Conservation (phyloP, 192 early-diverging fungal genomes). For the Geranomyces michiganensis region DNA sequence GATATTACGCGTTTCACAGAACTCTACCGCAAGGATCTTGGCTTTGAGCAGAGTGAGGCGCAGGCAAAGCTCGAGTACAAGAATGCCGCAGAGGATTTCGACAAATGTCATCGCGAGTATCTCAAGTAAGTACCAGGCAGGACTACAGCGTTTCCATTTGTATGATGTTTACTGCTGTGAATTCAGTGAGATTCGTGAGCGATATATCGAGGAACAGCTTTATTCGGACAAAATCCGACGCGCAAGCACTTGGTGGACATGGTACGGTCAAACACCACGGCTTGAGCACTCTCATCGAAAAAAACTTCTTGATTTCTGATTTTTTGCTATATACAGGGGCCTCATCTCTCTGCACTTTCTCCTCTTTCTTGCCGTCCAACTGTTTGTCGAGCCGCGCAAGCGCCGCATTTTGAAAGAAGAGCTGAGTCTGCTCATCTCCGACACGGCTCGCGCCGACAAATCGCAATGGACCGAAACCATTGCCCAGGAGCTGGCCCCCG, state of each 20-base stretch:
- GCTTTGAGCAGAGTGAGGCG: slow-evolving; percentile 46
- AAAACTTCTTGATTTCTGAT: background rate
- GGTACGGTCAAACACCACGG: too few species aligned
- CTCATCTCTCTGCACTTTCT: slow-evolving; percentile 50
- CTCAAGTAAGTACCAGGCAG: slow-evolving; percentile 42
- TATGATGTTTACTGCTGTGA: too few species aligned
- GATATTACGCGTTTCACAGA: slow-evolving; percentile 50
- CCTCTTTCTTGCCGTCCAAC: slow-evolving; percentile 45
- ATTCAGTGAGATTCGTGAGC: slow-evolving; percentile 48
- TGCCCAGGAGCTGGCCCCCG: background rate
- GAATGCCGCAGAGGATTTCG: slow-evolving; percentile 40
- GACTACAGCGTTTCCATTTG: background rate
- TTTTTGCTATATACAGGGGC: slow-evolving; percentile 33
- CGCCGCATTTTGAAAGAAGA: slow-evolving; percentile 33
- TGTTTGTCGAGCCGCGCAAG: slow-evolving; percentile 50
- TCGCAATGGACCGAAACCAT: background rate
- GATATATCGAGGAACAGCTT: slow-evolving; percentile 61
- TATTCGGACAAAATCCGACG: slow-evolving; percentile 55
- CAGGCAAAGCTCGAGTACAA: slow-evolving; percentile 42
- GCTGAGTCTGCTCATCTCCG: slow-evolving; percentile 38
- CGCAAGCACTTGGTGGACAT: slow-evolving; percentile 51
- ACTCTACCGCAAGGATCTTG: slow-evolving; percentile 44
- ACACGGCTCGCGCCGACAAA: slow-evolving; percentile 4
- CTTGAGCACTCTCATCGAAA: too few species aligned
- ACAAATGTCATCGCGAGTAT: slow-evolving; percentile 46